phyloP scores from a whole-genome alignment of 1,139 yeast genomes.

The Taiozyma sp. region DNA sequence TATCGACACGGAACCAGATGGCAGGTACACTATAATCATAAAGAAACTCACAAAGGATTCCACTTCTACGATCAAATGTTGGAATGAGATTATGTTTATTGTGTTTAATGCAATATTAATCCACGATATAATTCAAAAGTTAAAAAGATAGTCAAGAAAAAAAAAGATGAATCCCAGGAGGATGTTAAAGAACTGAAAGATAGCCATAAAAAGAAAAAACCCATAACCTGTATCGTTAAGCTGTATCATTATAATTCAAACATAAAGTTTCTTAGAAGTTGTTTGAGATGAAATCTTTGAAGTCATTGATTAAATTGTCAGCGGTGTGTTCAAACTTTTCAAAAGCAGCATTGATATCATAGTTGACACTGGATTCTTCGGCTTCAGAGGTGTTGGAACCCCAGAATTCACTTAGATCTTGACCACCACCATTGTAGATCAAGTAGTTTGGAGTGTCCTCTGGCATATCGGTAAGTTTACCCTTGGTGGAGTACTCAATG shows the following conservation, averaged over 20 bases:
- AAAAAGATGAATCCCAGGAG: background rate
- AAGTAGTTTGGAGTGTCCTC: slow-evolving; percentile 82
- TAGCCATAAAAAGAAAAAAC: background rate
- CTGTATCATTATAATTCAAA: background rate
- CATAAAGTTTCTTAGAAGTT: background rate
- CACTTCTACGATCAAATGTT: background rate
- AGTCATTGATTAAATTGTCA: background rate
- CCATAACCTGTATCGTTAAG: background rate
- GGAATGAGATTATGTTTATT: background rate
- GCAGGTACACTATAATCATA: background rate
- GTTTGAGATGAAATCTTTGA: background rate
- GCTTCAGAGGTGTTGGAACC: slow-evolving; percentile 7
- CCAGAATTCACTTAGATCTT: slow-evolving; percentile 38
- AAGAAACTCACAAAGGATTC: too few relatives aligned
- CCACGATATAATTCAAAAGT: background rate
- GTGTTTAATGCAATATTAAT: background rate
- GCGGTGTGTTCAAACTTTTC: background rate
- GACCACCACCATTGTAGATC: slow-evolving; percentile 93
- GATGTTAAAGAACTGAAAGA: background rate
- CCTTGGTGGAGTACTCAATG: slow-evolving; percentile 73
- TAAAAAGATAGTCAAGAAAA: background rate
- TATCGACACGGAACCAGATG: background rate
- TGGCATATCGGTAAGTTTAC: slow-evolving; percentile 66
- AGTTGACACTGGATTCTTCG: background rate
- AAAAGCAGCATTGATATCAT: background rate